phyloP scores from a whole-genome alignment of 768 basidiomycete species.

The Rossbeevera mucosa region DNA sequence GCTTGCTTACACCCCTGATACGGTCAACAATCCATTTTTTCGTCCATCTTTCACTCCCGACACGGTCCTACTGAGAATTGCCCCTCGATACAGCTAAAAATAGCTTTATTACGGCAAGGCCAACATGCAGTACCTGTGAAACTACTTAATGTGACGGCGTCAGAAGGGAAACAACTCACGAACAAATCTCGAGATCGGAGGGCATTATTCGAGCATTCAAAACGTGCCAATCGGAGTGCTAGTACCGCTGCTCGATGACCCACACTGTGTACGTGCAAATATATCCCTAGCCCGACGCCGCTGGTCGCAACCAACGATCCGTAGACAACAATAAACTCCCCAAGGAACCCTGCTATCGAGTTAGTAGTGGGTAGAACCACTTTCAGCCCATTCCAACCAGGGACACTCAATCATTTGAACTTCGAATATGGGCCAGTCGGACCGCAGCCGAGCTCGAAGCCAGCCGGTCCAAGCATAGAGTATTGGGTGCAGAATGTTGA shows the following conservation, averaged over 20 bases:
- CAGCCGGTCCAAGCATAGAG: too few relatives aligned
- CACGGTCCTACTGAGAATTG: conserved; percentile 1
- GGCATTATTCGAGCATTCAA: too few relatives aligned
- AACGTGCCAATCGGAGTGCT: not conserved
- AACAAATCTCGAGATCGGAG: not conserved
- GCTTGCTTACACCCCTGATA: conserved; percentile 4
- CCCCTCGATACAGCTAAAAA: not conserved
- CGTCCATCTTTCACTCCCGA: not conserved
- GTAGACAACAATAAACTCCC: too few relatives aligned
- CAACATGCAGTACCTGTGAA: not conserved
- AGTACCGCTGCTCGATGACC: not conserved
- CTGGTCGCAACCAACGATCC: too few relatives aligned
- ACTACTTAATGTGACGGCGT: not conserved
- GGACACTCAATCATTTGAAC: too few relatives aligned
- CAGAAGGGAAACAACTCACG: not conserved
- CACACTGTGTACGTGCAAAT: not conserved
- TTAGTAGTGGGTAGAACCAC: too few relatives aligned
- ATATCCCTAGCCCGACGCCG: not conserved
- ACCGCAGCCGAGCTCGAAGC: too few relatives aligned
- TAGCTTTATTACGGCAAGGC: not conserved
- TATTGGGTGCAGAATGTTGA: too few relatives aligned
- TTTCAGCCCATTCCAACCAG: too few relatives aligned
- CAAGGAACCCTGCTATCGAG: too few relatives aligned
- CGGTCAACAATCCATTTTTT: conserved; percentile 5
- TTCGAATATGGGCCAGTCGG: too few relatives aligned